phyloP scores from a whole-genome alignment of 306 rosid genomes.

The Vigna unguiculata region DNA sequence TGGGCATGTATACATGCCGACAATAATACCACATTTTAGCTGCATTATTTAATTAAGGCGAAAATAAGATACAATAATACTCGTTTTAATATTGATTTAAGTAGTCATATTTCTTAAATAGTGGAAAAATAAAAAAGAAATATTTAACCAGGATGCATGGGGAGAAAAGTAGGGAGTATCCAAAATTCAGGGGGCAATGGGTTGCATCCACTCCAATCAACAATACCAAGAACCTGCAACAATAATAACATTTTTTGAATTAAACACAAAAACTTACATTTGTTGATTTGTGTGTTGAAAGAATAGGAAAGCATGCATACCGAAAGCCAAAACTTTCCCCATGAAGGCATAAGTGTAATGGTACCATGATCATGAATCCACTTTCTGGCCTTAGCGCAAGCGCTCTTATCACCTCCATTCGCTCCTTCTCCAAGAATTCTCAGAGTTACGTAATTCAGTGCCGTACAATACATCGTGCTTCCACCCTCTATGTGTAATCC shows the following conservation, averaged over 20 bases:
- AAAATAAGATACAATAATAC: not conserved
- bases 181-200: constrained; percentile 82
- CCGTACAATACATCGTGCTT: not conserved
- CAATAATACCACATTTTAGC: constrained; percentile 81
- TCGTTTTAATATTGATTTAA: not conserved
- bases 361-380: constrained; percentile 77
- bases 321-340: constrained; percentile 85
- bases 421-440: constrained; percentile 16
- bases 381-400: constrained; percentile 60
- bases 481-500: not conserved
- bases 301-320: constrained; percentile 22
- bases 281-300: no score
- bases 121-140: no score
- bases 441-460: not conserved
- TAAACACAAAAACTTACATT: not conserved
- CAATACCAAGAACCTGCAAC: constrained; percentile 60
- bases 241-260: not conserved
- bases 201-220: constrained; percentile 66
- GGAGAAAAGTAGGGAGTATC: constrained; percentile 70
- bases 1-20: constrained; percentile 53
- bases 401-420: constrained; percentile 38
- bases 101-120: not conserved
- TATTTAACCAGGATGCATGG: constrained; percentile 60
- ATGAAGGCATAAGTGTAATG: constrained; percentile 56
- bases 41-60: constrained; percentile 28